phyloP scores from a whole-genome alignment of 306 rosid species.

The Mimosa pudica region DNA sequence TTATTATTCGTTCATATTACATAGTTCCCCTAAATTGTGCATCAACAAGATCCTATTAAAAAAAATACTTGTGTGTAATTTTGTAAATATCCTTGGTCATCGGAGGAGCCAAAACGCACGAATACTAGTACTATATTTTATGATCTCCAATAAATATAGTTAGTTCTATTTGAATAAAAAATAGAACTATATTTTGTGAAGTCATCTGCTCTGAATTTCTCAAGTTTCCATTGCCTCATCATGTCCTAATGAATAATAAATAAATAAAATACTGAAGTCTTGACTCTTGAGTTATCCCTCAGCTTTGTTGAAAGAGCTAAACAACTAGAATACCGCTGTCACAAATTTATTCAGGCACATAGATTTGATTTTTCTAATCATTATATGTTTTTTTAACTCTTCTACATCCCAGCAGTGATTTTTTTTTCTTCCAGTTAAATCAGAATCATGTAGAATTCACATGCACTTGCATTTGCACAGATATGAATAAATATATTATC shows the following conservation, averaged over 20 bases:
- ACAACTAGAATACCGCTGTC: background rate
- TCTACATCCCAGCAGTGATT: background rate
- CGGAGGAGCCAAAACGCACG: background rate
- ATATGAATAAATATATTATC: background rate
- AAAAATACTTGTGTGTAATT: background rate
- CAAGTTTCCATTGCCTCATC: background rate
- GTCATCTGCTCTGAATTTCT: too few relatives aligned
- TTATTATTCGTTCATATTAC: too few relatives aligned
- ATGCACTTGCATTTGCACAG: background rate
- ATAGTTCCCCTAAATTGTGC: too few relatives aligned
- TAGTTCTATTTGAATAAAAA: too few relatives aligned
- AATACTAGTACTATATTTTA: too few relatives aligned
- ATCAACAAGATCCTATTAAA: background rate
- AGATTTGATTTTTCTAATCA: background rate
- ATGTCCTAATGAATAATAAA: too few relatives aligned
- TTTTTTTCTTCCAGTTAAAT: background rate
- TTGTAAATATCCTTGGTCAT: background rate
- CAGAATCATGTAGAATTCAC: background rate
- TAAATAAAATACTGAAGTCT: too few relatives aligned
- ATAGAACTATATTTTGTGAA: too few relatives aligned
- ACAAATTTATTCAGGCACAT: background rate
- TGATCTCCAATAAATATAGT: background rate
- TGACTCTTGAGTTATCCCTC: background rate
- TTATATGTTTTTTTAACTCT: background rate
- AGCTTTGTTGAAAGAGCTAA: background rate